These are phyloP conservation scores for Colletotrichum brevisporum DNA, from an alignment of 2,329 filamentous ascomycete genomes.

Conservation along the genomic window DNA sequence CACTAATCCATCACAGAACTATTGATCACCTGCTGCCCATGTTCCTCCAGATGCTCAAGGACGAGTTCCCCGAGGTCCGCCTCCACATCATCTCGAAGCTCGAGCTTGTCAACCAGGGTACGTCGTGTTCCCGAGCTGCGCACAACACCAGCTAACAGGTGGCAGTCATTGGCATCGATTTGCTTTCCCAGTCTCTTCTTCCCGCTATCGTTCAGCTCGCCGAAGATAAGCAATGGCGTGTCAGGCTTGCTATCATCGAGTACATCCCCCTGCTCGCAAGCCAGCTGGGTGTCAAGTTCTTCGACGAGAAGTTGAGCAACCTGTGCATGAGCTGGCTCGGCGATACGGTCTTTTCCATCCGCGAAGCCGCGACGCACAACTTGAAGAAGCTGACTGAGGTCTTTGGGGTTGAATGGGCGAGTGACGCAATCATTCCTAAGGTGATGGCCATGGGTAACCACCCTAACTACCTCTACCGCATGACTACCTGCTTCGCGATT, in stretches of 20 bases:
- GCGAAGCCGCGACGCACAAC: conserved; percentile 97
- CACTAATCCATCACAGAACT: conserved; percentile 69
- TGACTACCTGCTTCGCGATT: conserved; percentile 99
- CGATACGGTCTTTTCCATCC: conserved; percentile 98
- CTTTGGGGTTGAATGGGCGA: conserved; percentile 98
- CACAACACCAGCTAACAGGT: conserved; percentile 12
- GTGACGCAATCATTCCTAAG: conserved; percentile 96
- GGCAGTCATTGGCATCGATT: conserved; percentile 94
- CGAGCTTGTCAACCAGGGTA: conserved; percentile 96
- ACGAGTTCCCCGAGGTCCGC: conserved; percentile 97
- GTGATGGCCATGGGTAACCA: conserved; percentile 99
- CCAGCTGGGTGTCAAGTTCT: conserved; percentile 96
- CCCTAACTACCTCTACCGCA: conserved; percentile 98
- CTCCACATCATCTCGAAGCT: conserved; percentile 99
- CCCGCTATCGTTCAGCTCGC: conserved; percentile 97
- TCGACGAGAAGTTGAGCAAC: conserved; percentile 95
- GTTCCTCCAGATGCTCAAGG: conserved; percentile 99
- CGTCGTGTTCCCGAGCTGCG: conserved; percentile 42
- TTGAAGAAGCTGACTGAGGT: conserved; percentile 99
- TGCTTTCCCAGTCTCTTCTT: conserved; percentile 94
- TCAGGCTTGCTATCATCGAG: conserved; percentile 97
- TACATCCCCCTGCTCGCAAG: conserved; percentile 97
- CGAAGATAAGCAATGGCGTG: conserved; percentile 99
- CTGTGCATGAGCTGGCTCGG: conserved; percentile 99
- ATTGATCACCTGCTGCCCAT: conserved; percentile 97